Base-by-base conservation (phyloP, 768 basidiomycete genomes). In the Pleurotus tuoliensis region DNA sequence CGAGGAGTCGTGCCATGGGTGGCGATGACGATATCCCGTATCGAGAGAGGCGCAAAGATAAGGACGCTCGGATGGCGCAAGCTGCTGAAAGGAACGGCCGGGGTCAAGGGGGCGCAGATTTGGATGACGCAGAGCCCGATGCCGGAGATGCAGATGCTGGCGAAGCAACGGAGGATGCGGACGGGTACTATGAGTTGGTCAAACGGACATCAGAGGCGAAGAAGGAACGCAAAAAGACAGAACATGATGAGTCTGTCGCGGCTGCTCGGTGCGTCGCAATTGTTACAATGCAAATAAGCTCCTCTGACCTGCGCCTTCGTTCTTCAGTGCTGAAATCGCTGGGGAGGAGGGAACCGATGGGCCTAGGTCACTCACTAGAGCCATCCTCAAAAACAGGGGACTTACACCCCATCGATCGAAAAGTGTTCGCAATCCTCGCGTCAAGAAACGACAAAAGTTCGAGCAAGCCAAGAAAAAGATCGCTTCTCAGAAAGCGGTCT, bases 11-110 rank as follows among this genome's bases (percentile, higher is more conserved):
- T 22, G 84, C 88, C 4, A 68, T 85, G 52, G 89, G 91, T 27
- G 97, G 97, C 15, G 97, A 99, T 67, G 96, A 98, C 64, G 97
- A 99, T 66, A 78, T 98, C 47, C 97, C 97, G 15, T 92, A 95
- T 64, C 81, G 85, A 44, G 90, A 92, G 64, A 76, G 87, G 48
- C 79, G 77, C 72, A 86, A 82, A 67, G 82, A 83, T 58, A 79
- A 75, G 60, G 85, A 89, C 56, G 72, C 73, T 27, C 77, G 82
- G 49, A 59, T 79, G 51, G 79, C 77, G 50, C 82, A 78, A 66
- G 86, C 86, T 68, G 75, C 76, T 15, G 76, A 77, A 47, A 73
- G 68, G 43, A 73, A 76, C 46, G 67, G 73, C 44, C 73, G 68
- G 55, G 73, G 72, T 4, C 77, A 78, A 65, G 84, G 81, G 16